Conservation (phyloP, 768 basidiomycete species). For the Amanita rubescens region DNA sequence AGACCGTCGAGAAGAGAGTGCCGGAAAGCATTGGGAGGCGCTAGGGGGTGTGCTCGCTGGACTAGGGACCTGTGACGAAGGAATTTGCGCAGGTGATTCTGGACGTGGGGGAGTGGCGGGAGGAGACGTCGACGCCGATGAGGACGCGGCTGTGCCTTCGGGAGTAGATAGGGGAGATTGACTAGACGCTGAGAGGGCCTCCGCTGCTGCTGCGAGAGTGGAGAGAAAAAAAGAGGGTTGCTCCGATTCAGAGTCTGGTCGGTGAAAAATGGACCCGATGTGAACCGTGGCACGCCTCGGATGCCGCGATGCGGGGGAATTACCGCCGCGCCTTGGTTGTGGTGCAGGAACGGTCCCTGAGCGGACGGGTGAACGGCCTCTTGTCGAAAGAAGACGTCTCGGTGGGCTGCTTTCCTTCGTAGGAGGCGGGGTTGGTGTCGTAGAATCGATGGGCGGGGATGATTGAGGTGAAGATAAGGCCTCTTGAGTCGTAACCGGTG, state of each 20-base stretch:
- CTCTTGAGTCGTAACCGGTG: not conserved
- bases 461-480: not conserved
- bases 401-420: not conserved
- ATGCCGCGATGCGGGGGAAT: not conserved
- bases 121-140: not conserved
- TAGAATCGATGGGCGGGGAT: not conserved
- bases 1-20: not conserved
- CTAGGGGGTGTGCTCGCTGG: not conserved
- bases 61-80: not conserved
- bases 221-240: not conserved
- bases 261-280: conserved; percentile 3
- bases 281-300: conserved; percentile 5
- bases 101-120: conserved; percentile 1
- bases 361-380: not conserved
- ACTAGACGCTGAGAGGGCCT: not conserved
- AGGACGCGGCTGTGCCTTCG: not conserved
- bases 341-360: conserved; percentile 1
- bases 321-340: not conserved
- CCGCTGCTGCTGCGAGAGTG: conserved; percentile 4
- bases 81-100: not conserved
- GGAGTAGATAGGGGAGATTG: conserved; percentile 3
- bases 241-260: not conserved
- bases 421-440: not conserved
- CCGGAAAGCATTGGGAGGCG: not conserved
- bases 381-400: not conserved